phyloP scores from a whole-genome alignment of 2,329 filamentous ascomycete species.

The Fusarium sp. region DNA sequence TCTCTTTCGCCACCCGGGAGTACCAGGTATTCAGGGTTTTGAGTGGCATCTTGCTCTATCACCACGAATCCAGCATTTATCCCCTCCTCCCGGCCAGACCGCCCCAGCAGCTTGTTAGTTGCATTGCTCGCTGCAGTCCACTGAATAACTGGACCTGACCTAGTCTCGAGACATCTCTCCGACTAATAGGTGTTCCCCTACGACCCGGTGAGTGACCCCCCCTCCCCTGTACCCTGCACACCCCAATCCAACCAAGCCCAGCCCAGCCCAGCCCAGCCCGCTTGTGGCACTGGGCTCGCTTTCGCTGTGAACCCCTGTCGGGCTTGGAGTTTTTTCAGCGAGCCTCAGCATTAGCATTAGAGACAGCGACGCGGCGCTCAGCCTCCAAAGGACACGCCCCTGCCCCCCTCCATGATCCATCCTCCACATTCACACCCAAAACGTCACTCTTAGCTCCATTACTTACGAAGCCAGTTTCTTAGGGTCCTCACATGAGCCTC shows the following conservation, averaged over 20 bases:
- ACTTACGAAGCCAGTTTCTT: conserved; percentile 48
- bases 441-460: conserved; percentile 48
- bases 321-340: conserved; percentile 1
- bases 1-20: conserved; percentile 18
- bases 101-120: conserved; percentile 1
- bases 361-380: conserved; percentile 44
- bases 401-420: neutral
- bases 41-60: conserved; percentile 22
- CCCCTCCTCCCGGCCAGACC: conserved; percentile 23
- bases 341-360: neutral
- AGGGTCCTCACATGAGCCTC: conserved; percentile 47
- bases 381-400: conserved; percentile 50
- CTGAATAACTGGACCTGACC: conserved; percentile 18
- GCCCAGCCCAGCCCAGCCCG: conserved; percentile 13
- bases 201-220: conserved; percentile 16
- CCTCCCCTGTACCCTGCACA: conserved; percentile 12
- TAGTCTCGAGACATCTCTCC: conserved; percentile 34
- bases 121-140: neutral
- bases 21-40: neutral
- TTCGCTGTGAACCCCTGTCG: conserved; percentile 17
- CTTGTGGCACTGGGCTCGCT: conserved; percentile 31
- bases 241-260: neutral
- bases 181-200: conserved; percentile 9
- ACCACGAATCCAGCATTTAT: conserved; percentile 9
- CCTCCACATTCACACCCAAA: conserved; percentile 43